phyloP scores from a whole-genome alignment of 1,139 yeast species.

The Suhomyces panamericanus region DNA sequence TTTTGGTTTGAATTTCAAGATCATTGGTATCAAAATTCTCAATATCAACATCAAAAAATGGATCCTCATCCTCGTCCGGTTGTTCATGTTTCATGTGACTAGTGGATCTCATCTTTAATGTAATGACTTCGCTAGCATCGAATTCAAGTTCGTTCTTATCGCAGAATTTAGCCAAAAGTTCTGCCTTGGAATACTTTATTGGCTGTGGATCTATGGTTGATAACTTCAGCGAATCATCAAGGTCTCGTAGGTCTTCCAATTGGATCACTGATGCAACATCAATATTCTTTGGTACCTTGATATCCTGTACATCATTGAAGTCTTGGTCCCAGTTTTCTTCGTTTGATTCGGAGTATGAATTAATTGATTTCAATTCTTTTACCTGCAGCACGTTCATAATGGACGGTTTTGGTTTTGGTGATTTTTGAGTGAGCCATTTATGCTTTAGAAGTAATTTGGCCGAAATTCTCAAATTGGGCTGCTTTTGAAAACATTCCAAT shows the following conservation, averaged over 20 bases:
- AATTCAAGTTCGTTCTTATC: conserved; percentile 28
- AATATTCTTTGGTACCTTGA: conserved; percentile 13
- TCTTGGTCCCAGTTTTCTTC: conserved; percentile 43
- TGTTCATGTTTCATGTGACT: conserved; percentile 2
- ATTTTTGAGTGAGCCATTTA: conserved; percentile 50
- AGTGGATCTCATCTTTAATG: conserved; percentile 6
- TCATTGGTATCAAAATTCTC: conserved; percentile 47
- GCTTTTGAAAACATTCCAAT: conserved; percentile 74
- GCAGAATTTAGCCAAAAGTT: conserved; percentile 32
- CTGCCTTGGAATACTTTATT: conserved; percentile 23
- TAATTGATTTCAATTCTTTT: conserved; percentile 22
- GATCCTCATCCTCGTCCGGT: conserved; percentile 34
- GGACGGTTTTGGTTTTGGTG: conserved; percentile 8
- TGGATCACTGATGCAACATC: conserved; percentile 1
- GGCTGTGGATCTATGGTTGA: conserved; percentile 3
- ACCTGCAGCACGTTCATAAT: conserved; percentile 6
- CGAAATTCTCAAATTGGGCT: conserved; percentile 58
- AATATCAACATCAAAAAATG: conserved; percentile 41
- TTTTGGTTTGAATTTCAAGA: conserved; percentile 43
- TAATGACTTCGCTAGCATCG: conserved; percentile 15
- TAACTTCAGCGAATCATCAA: conserved; percentile 10
- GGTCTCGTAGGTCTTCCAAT: conserved; percentile 5
- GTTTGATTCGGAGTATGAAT: conserved; percentile 27
- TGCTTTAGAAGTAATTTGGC: conserved; percentile 61
- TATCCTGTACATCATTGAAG: conserved; percentile 22